These are phyloP conservation scores for Euphorbia tirucalli DNA, from an alignment of 345 rosid species.

Conservation along the genomic window DNA sequence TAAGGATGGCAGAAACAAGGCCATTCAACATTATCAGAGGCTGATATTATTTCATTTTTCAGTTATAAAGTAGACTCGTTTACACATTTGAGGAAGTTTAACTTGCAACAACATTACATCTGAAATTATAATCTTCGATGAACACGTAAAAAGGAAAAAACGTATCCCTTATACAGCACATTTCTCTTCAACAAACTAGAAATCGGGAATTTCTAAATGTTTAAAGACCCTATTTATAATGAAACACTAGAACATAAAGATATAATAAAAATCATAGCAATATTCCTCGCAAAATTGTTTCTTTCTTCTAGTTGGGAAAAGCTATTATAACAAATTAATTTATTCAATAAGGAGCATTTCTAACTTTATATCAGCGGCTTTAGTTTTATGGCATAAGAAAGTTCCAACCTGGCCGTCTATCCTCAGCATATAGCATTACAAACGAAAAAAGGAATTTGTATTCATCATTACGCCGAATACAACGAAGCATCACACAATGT, in stretches of 20 bases:
- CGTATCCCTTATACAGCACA: not conserved
- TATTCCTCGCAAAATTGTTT: not conserved
- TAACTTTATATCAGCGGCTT: not conserved
- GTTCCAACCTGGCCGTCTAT: not conserved
- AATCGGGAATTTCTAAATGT: conserved; percentile 17
- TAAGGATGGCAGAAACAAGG: not conserved
- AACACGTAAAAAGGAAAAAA: not conserved
- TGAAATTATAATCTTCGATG: not conserved
- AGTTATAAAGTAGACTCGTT: not conserved
- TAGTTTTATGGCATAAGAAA: not conserved
- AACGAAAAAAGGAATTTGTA: not conserved
- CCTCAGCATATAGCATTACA: not conserved
- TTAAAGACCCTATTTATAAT: not conserved
- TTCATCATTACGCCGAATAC: not conserved
- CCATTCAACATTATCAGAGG: not conserved
- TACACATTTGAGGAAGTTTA: not conserved
- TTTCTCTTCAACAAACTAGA: conserved; percentile 3
- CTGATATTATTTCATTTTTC: not conserved
- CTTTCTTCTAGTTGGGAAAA: not conserved
- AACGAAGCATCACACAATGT: not conserved
- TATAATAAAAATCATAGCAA: not conserved
- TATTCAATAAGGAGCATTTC: not conserved
- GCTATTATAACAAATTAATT: not conserved
- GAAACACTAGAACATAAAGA: too few relatives aligned
- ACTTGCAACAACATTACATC: not conserved